A percentile compares a stretch with the other conserved stretches of the same genome.
These are phyloP conservation scores for Astrothelium macrocarpum DNA, from an alignment of 495 filamentous ascomycete species.

Conservation along the genomic window DNA sequence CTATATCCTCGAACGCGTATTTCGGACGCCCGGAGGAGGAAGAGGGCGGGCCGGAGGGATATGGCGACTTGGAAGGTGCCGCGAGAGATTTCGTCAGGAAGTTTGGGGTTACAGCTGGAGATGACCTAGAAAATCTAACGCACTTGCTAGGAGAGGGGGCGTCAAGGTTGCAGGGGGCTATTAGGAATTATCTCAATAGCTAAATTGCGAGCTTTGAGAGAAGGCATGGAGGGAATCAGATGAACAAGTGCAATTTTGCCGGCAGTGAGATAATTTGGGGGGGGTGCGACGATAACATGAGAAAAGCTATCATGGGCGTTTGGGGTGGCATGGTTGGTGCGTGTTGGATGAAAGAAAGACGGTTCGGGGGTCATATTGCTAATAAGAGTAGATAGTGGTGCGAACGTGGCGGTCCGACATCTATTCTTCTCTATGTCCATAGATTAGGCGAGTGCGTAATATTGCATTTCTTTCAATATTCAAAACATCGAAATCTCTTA, in stretches of 20 bases:
- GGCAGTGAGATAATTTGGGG: background rate
- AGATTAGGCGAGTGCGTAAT: background rate
- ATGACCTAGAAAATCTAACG: slow-evolving; percentile 85
- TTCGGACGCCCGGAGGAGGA: slow-evolving; percentile 85
- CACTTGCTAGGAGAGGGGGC: slow-evolving; percentile 77
- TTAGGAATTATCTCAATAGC: slow-evolving; percentile 71
- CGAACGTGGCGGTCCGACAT: background rate
- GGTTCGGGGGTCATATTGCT: background rate
- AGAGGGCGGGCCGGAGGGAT: slow-evolving; percentile 51
- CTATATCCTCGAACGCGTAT: slow-evolving; percentile 93
- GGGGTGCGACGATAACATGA: background rate
- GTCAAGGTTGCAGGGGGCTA: slow-evolving; percentile 72
- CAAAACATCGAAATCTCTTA: background rate
- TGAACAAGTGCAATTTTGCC: background rate
- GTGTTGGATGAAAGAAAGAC: background rate
- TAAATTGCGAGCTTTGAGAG: slow-evolving; percentile 26
- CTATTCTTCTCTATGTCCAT: background rate
- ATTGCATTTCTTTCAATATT: background rate
- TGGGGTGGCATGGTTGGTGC: background rate
- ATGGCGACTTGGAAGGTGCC: slow-evolving; percentile 80
- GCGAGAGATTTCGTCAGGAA: slow-evolving; percentile 90
- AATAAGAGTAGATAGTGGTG: background rate
- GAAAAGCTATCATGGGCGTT: background rate
- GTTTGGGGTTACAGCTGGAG: slow-evolving; percentile 89
- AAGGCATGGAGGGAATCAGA: background rate